Evolutionary conservation across 2,329 filamentous ascomycete species (phyloP).

Genomic region (Paracoccidioides lutzii): DNA sequence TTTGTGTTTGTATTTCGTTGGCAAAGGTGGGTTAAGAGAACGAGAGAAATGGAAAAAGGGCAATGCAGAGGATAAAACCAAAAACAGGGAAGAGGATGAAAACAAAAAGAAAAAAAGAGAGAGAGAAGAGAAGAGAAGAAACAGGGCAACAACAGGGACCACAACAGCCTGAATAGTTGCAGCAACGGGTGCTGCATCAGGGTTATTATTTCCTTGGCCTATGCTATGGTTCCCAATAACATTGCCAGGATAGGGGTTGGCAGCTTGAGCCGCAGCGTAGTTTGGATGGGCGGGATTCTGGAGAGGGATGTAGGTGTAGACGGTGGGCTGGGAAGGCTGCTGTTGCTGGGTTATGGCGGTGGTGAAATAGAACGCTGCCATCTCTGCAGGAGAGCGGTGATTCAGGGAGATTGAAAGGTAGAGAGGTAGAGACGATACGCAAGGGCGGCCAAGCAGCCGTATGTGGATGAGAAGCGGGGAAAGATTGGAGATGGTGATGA

Average conservation of each 20-base stretch:
- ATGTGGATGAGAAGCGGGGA: neutral
- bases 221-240: neutral
- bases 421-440: no score
- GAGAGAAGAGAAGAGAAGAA: neutral
- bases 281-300: neutral
- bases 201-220: no score
- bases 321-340: neutral
- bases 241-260: neutral
- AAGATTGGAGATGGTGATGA: neutral
- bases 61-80: neutral
- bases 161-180: constrained; percentile 1
- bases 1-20: neutral
- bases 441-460: neutral
- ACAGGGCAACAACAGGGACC: neutral
- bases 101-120: neutral
- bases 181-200: neutral
- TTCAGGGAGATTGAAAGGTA: no score
- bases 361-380: neutral
- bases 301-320: neutral
- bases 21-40: neutral
- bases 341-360: neutral
- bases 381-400: neutral
- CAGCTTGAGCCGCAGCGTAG: neutral
- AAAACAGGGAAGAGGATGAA: neutral
- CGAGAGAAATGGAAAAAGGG: neutral